Base-by-base conservation (phyloP, 805 yeast species). In the Peterozyma toletana region DNA sequence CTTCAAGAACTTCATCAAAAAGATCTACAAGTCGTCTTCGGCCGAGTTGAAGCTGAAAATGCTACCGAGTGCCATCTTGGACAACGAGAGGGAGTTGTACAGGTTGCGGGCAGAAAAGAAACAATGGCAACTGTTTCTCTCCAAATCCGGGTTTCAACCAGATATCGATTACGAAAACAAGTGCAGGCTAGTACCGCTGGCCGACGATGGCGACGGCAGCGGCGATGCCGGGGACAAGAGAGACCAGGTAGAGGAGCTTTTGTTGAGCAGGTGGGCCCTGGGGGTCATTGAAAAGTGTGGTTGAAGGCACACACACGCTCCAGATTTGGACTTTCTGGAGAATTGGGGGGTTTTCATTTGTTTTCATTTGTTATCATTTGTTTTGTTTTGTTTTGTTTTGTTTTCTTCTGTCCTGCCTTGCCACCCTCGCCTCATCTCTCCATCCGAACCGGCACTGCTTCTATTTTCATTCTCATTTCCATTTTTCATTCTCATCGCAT, bases 261-360 rank as follows among this genome's bases (percentile, higher is more conserved):
- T 75, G 35, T 47, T 73, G 40, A 68, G 70, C 27, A 59, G 78
- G 48, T 75, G 80, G 80, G 70, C 76, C 1, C 77, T 65, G 41
- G 59, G 62, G 3, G 56, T 62, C 50, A 39, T 63, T 14, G 53
- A 51, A 29, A 35, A 46, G 15, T 51, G 49, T 49, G 27, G 27
- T 7, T 21, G n/a, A 21, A 21, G 27, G 27, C 27, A 21, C 27
- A 5, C 27, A 21, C 27, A 21, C 27, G 27, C 27, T 21, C 27
- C 27, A 21, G 7, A 21, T 21, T 21, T 21, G 27, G 27, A 21
- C 7, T 21, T 21, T 5, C 27, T 4, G 27, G 27, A 21, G 27
- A 21, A 7, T 7, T 21, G 27, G 27, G 27, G 7, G 27, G 27
- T 21, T 4, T 21, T 21, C n/a, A n/a, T n/a, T 21, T 21, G 27